Evolutionary conservation across 805 yeast species (phyloP).

Genomic region (Monosporozyma aerobia): DNA sequence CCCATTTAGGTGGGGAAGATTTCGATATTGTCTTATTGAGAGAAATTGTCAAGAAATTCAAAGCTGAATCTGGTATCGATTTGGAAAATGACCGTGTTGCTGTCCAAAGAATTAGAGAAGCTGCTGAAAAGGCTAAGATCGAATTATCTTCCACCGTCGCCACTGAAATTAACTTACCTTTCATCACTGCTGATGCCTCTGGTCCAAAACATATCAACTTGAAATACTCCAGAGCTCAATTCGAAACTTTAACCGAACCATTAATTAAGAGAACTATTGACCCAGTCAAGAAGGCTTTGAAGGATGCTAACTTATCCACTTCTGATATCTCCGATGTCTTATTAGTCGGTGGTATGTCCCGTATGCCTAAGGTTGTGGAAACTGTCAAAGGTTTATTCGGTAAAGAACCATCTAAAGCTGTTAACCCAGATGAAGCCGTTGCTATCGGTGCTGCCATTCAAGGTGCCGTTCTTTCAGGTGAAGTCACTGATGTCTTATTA

Average conservation of each 20-base stretch:
- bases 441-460: conserved; percentile 97
- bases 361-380: conserved; percentile 75
- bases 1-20: conserved; percentile 85
- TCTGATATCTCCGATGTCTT: conserved; percentile 69
- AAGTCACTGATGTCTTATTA: conserved; percentile 82
- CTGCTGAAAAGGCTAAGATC: conserved; percentile 74
- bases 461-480: conserved; percentile 94
- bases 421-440: conserved; percentile 91
- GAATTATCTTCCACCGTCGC: conserved; percentile 63
- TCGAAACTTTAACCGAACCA: conserved; percentile 60
- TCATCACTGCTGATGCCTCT: conserved; percentile 74
- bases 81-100: conserved; percentile 52
- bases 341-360: conserved; percentile 81
- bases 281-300: conserved; percentile 68
- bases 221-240: conserved; percentile 60
- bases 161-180: conserved; percentile 66
- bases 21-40: conserved; percentile 81
- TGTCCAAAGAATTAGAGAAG: conserved; percentile 75
- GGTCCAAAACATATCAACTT: conserved; percentile 61
- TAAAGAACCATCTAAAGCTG: conserved; percentile 80
- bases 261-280: conserved; percentile 62
- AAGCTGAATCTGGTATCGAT: conserved; percentile 57
- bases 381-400: conserved; percentile 66
- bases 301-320: conserved; percentile 61
- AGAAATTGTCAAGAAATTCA: conserved; percentile 70